These are phyloP conservation scores for Fusarium odoratissimum DNA, from an alignment of 2,329 filamentous ascomycete genomes.

Conservation along the genomic window DNA sequence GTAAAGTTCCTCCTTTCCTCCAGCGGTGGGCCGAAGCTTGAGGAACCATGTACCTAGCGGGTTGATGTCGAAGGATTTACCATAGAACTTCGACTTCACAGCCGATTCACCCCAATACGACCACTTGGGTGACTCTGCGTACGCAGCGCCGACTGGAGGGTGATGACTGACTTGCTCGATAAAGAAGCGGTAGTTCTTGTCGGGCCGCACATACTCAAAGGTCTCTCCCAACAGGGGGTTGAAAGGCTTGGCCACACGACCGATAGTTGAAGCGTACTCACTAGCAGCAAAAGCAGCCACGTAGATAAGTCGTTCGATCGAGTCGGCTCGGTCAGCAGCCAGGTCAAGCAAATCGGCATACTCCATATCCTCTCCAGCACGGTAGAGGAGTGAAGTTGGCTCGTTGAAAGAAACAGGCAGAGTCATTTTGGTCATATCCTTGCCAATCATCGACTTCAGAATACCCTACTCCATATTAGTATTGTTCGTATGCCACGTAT, in stretches of 20 bases:
- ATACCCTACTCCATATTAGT: conserved; percentile 73
- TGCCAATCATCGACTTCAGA: conserved; percentile 99
- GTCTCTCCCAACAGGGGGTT: conserved; percentile 97
- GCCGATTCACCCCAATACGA: conserved; percentile 97
- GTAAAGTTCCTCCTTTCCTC: conserved; percentile 86
- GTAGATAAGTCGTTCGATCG: conserved; percentile 91
- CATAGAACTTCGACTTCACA: conserved; percentile 96
- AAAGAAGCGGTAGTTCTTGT: conserved; percentile 98
- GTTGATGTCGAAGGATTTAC: conserved; percentile 97
- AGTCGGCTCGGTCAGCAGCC: conserved; percentile 85
- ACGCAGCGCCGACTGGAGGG: conserved; percentile 91
- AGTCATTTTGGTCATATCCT: conserved; percentile 99
- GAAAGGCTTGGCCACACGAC: conserved; percentile 97
- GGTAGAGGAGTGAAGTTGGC: conserved; percentile 92
- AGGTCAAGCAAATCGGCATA: conserved; percentile 92
- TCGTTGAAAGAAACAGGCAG: conserved; percentile 98
- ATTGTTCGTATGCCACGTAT: not conserved
- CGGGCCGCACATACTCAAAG: conserved; percentile 93
- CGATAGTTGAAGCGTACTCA: conserved; percentile 96
- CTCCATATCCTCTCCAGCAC: conserved; percentile 97
- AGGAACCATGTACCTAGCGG: conserved; percentile 98
- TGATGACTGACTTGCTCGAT: conserved; percentile 99
- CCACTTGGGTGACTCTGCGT: conserved; percentile 93
- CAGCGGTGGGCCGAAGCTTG: conserved; percentile 79
- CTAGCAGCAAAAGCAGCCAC: conserved; percentile 96